Percentiles rank a stretch among this genome's conserved stretches.
phyloP scores from a whole-genome alignment of 345 rosid genomes.

The Bruguiera parviflora region DNA sequence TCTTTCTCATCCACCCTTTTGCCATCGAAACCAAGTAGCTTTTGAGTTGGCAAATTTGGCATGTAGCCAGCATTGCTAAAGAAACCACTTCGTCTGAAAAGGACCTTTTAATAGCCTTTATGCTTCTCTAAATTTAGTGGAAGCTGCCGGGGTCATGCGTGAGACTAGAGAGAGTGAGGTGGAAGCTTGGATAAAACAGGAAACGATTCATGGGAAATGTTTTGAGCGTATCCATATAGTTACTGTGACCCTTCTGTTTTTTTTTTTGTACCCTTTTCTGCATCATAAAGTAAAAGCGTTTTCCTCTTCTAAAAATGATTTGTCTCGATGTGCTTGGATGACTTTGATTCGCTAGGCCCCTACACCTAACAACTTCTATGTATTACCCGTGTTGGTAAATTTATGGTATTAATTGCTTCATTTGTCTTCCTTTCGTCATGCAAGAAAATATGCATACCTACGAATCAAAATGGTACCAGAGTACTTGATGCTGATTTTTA shows the following conservation, averaged over 20 bases:
- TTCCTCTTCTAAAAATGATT: constrained; percentile 38
- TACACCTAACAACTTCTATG: background rate
- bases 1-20: background rate
- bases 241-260: background rate
- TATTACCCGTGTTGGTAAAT: background rate
- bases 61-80: constrained; percentile 14
- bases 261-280: constrained; percentile 16
- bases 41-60: constrained; percentile 40
- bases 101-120: constrained; percentile 10
- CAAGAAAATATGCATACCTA: too few relatives aligned
- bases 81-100: constrained; percentile 25
- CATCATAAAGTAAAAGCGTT: constrained; percentile 28
- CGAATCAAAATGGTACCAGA: too few relatives aligned
- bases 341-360: constrained; percentile 25
- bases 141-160: constrained; percentile 8
- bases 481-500: too few relatives aligned
- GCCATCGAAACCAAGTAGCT: constrained; percentile 12
- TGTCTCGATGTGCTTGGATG: constrained; percentile 37
- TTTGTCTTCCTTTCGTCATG: too few relatives aligned
- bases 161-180: constrained; percentile 24
- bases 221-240: constrained; percentile 12
- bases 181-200: constrained; percentile 21
- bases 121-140: constrained; percentile 19
- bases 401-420: too few relatives aligned
- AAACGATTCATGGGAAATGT: constrained; percentile 1